Conservation (phyloP, 495 filamentous ascomycete species). For the Penicillium manginii region DNA sequence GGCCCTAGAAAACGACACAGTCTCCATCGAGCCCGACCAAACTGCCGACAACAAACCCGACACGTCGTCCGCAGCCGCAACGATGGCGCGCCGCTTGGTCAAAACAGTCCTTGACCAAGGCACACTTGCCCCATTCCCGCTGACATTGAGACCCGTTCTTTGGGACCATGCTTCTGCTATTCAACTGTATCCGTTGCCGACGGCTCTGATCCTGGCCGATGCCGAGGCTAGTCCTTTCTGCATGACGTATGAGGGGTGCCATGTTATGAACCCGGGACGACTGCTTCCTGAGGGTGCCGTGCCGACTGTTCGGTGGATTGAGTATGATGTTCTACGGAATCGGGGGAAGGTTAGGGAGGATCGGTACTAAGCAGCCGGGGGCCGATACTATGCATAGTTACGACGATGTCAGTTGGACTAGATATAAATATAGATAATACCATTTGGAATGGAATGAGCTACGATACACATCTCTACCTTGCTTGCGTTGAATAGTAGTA, state of each 20-base stretch:
- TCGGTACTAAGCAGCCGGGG: constrained; percentile 26
- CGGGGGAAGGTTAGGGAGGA: constrained; percentile 57
- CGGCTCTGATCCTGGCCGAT: constrained; percentile 79
- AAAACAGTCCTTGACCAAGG: constrained; percentile 95
- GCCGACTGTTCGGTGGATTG: constrained; percentile 76
- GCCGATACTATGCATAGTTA: no score
- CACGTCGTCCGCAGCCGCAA: constrained; percentile 50
- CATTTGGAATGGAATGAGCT: neutral
- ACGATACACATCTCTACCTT: neutral
- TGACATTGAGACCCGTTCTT: constrained; percentile 73
- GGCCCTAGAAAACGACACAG: constrained; percentile 19
- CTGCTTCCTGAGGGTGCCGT: constrained; percentile 66
- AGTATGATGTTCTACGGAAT: constrained; percentile 72
- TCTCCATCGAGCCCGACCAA: constrained; percentile 15
- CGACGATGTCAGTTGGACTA: no score
- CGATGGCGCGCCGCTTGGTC: constrained; percentile 77
- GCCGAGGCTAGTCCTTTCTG: constrained; percentile 77
- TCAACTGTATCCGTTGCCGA: constrained; percentile 86
- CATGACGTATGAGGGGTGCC: constrained; percentile 90
- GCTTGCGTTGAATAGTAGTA: no score
- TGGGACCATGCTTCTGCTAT: constrained; percentile 83
- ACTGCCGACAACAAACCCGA: constrained; percentile 20
- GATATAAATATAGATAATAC: neutral
- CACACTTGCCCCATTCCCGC: constrained; percentile 81
- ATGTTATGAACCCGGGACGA: constrained; percentile 91